phyloP scores from a whole-genome alignment of 495 filamentous ascomycete genomes.

The Letharia lupina region DNA sequence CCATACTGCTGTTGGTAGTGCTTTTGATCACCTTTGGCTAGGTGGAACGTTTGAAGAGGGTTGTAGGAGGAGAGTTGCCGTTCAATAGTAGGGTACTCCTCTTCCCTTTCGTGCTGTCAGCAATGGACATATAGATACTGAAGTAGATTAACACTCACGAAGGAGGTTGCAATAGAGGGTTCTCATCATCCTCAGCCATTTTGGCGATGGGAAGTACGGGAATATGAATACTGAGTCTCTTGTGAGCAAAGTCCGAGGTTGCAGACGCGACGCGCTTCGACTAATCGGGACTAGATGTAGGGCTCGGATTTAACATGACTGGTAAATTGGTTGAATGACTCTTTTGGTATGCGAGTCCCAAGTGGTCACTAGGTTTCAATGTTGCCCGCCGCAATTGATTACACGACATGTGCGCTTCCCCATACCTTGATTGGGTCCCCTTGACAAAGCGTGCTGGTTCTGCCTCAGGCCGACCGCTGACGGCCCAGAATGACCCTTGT shows the following conservation, averaged over 20 bases:
- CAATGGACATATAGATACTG: not conserved
- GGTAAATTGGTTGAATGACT: too few relatives aligned
- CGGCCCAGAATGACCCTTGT: too few relatives aligned
- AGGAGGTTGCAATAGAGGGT: conserved; percentile 15
- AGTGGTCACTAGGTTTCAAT: too few relatives aligned
- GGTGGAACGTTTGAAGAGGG: conserved; percentile 60
- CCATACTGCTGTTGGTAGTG: conserved; percentile 93
- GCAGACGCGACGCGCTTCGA: not conserved
- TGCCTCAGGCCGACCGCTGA: too few relatives aligned
- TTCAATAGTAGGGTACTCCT: conserved; percentile 35
- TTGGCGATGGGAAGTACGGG: not conserved
- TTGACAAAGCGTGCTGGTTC: too few relatives aligned
- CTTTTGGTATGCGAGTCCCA: too few relatives aligned
- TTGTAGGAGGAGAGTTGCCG: conserved; percentile 60
- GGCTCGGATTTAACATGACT: not conserved
- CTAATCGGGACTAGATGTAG: not conserved
- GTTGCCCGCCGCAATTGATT: too few relatives aligned
- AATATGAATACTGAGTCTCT: not conserved
- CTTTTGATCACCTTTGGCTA: conserved; percentile 58
- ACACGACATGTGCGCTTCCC: too few relatives aligned
- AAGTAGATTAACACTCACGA: not conserved
- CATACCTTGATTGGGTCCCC: too few relatives aligned
- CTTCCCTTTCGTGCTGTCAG: conserved; percentile 29
- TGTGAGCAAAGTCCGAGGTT: not conserved
- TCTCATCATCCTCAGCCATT: conserved; percentile 9